Evolutionary conservation across 805 yeast species (phyloP).

Genomic region (Danielia reshetovae): DNA sequence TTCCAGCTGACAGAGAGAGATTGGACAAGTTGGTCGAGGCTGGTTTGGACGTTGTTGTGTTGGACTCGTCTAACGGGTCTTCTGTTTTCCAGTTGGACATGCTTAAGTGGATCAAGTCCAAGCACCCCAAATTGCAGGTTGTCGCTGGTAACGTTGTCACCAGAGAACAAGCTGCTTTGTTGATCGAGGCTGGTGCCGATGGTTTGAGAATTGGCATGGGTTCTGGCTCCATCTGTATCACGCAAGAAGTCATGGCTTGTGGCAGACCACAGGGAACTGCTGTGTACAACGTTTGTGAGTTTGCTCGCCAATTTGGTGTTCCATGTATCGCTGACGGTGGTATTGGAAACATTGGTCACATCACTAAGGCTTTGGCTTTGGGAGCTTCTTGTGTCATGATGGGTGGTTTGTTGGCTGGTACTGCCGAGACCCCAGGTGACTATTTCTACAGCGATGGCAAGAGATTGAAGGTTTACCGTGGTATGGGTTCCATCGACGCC

Average conservation of each 20-base stretch:
- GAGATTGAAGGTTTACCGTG: conserved; percentile 95
- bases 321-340: conserved; percentile 99
- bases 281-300: conserved; percentile 88
- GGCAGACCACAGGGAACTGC: conserved; percentile 99
- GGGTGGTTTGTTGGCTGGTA: conserved; percentile 99
- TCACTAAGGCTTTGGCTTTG: conserved; percentile 91
- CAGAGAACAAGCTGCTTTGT: conserved; percentile 96
- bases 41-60: conserved; percentile 92
- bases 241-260: conserved; percentile 99
- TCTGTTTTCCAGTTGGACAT: conserved; percentile 91
- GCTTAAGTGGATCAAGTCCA: conserved; percentile 86
- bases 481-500: conserved; percentile 99
- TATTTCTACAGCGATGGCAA: conserved; percentile 97
- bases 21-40: conserved; percentile 83
- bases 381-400: conserved; percentile 98
- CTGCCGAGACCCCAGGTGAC: conserved; percentile 97
- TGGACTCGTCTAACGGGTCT: conserved; percentile 98
- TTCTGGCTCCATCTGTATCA: conserved; percentile 97
- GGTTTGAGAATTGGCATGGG: conserved; percentile 99
- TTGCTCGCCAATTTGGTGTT: conserved; percentile 92
- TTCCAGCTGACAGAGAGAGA: conserved; percentile 84
- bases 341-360: conserved; percentile 97
- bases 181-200: conserved; percentile 89
- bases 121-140: conserved; percentile 75
- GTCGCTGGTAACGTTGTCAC: conserved; percentile 99